Evolutionary conservation across 1,139 yeast genomes (phyloP).

Genomic region (Meyerozyma guilliermondii): DNA sequence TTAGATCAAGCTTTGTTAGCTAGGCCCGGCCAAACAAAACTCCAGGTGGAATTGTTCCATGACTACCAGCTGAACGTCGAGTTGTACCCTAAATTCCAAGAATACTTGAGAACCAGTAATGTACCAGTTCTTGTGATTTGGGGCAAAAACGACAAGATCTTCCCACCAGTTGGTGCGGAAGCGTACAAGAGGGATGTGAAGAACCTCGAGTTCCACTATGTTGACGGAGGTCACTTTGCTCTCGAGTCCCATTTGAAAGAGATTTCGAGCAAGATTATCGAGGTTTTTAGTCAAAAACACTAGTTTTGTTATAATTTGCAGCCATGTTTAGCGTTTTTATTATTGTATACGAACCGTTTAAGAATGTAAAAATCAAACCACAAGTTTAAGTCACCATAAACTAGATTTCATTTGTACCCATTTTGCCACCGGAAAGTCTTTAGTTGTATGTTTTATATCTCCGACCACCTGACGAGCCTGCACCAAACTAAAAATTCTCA

Average conservation of each 20-base stretch:
- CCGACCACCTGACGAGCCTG: no score
- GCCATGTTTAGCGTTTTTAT: not conserved
- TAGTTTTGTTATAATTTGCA: not conserved
- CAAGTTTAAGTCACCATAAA: no score
- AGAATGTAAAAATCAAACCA: no score
- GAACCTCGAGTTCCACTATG: conserved; percentile 18
- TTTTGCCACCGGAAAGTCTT: no score
- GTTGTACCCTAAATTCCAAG: conserved; percentile 32
- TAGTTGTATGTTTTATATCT: no score
- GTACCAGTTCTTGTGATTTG: conserved; percentile 35
- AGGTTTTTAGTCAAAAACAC: not conserved
- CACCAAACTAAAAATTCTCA: no score
- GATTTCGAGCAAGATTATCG: conserved; percentile 17
- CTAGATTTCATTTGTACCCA: no score
- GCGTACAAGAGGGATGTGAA: conserved; percentile 29
- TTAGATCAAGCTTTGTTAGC: conserved; percentile 7
- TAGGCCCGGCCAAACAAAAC: conserved; percentile 19
- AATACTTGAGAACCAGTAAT: conserved; percentile 24
- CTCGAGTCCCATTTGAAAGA: conserved; percentile 24
- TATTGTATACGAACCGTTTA: no score
- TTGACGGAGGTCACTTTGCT: conserved; percentile 38
- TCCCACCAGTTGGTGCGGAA: conserved; percentile 28
- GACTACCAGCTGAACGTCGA: conserved; percentile 31
- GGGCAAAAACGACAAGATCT: conserved; percentile 40
- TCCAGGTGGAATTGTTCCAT: conserved; percentile 27